Evolutionary conservation across 305 asterid species (phyloP).

Genomic region (Plantago rigida): DNA sequence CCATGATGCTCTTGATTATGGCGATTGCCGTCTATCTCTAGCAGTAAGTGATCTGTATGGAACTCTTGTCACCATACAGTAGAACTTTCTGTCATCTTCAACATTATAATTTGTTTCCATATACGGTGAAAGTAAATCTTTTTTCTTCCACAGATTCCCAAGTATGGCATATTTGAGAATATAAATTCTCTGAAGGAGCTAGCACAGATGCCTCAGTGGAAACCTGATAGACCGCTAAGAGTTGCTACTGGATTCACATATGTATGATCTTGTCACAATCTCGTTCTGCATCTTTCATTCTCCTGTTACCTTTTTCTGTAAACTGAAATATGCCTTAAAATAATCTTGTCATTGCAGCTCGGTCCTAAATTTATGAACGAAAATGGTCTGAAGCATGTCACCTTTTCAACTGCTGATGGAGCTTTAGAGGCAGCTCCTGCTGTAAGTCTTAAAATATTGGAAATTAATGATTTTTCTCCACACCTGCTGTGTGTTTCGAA

Average conservation of each 20-base stretch:
- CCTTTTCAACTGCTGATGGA: conserved; percentile 89
- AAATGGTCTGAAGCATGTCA: conserved; percentile 64
- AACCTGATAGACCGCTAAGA: conserved; percentile 81
- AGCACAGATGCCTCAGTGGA: conserved; percentile 91
- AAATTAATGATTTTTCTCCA: not conserved
- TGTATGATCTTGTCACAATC: conserved; percentile 38
- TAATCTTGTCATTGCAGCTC: conserved; percentile 40
- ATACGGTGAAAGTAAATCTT: conserved; percentile 17
- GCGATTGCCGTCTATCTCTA: conserved; percentile 81
- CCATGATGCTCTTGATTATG: conserved; percentile 76
- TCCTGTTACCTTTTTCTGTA: conserved; percentile 7
- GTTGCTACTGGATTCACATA: conserved; percentile 89
- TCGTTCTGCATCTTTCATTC: not conserved
- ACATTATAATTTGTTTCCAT: not conserved
- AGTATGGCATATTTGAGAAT: conserved; percentile 92
- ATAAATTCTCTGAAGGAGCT: conserved; percentile 78
- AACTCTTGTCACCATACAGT: conserved; percentile 7
- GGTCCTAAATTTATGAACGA: conserved; percentile 86
- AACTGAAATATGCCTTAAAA: conserved; percentile 14
- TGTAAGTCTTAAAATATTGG: conserved; percentile 32
- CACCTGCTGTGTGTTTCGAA: not conserved
- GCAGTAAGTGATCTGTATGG: conserved; percentile 50
- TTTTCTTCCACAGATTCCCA: conserved; percentile 62
- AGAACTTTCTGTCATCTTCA: not conserved
- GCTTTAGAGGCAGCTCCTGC: conserved; percentile 99